phyloP scores from a whole-genome alignment of 495 filamentous ascomycete genomes.

The Neurospora pannonica region DNA sequence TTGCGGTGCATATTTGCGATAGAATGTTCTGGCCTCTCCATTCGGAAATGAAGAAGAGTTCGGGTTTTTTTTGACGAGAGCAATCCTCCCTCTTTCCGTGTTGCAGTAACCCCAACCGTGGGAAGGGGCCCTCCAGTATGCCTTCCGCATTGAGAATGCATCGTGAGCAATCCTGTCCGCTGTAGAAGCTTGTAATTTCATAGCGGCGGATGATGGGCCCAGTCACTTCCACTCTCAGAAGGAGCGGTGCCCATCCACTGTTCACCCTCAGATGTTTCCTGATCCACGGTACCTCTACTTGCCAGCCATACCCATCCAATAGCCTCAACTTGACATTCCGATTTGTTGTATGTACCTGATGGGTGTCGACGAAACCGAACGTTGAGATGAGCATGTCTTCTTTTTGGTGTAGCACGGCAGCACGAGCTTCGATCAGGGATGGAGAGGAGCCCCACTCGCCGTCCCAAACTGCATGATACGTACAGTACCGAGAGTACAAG shows the following conservation, averaged over 20 bases:
- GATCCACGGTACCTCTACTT: neutral
- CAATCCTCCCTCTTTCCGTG: neutral
- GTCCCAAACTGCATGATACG: neutral
- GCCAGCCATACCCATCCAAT: neutral
- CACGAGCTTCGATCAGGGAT: neutral
- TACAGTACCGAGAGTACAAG: neutral
- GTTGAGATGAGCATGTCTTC: neutral
- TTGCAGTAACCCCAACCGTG: neutral
- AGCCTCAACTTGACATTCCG: neutral
- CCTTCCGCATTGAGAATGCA: neutral
- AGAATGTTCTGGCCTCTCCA: neutral
- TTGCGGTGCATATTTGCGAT: neutral
- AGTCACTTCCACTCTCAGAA: neutral
- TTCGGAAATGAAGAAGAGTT: neutral
- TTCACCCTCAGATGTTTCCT: neutral
- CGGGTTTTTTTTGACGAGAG: neutral
- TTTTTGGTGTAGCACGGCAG: neutral
- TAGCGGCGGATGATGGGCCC: neutral
- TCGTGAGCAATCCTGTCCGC: neutral
- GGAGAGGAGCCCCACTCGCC: neutral
- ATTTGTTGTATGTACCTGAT: neutral
- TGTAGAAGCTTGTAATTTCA: neutral
- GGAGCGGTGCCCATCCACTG: neutral
- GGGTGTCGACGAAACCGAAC: neutral
- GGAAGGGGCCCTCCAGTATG: neutral